phyloP scores from a whole-genome alignment of 352 stramenopile genomes.

The Phytophthora meadii region DNA sequence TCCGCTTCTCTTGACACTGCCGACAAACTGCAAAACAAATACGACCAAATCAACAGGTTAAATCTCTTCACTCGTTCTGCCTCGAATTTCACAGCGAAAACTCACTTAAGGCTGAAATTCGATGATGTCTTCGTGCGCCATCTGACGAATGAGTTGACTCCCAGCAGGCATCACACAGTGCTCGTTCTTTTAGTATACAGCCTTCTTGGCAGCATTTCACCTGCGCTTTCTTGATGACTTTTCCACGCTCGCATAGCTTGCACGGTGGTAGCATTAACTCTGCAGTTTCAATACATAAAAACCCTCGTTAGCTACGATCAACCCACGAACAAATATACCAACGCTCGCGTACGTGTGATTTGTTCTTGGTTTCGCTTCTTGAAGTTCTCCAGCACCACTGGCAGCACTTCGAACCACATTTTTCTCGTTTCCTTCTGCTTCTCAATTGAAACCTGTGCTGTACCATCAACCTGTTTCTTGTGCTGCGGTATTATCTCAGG shows the following conservation, averaged over 20 bases:
- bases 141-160: slow-evolving; percentile 22
- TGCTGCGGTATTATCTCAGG: neutral
- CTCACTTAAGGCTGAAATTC: slow-evolving; percentile 39
- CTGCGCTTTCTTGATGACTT: slow-evolving; percentile 20
- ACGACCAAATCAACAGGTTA: neutral
- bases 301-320: no score
- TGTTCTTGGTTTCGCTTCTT: slow-evolving; percentile 33
- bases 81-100: slow-evolving; percentile 1
- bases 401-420: slow-evolving; percentile 45
- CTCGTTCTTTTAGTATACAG: slow-evolving; percentile 13
- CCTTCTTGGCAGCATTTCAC: slow-evolving; percentile 31
- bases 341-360: slow-evolving; percentile 30
- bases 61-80: neutral
- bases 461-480: neutral
- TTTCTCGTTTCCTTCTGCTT: slow-evolving; percentile 8
- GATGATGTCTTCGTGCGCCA: slow-evolving; percentile 24
- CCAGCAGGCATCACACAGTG: slow-evolving; percentile 39
- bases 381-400: slow-evolving; percentile 39
- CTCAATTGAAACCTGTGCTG: neutral
- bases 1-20: slow-evolving; percentile 57
- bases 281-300: slow-evolving; percentile 3
- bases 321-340: neutral
- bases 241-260: slow-evolving; percentile 17
- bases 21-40: slow-evolving; percentile 55
- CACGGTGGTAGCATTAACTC: slow-evolving; percentile 39